Percentiles rank a stretch among this genome's conserved stretches.
phyloP scores from a whole-genome alignment of 2,329 filamentous ascomycete species.

The Lecanicillium sp. region DNA sequence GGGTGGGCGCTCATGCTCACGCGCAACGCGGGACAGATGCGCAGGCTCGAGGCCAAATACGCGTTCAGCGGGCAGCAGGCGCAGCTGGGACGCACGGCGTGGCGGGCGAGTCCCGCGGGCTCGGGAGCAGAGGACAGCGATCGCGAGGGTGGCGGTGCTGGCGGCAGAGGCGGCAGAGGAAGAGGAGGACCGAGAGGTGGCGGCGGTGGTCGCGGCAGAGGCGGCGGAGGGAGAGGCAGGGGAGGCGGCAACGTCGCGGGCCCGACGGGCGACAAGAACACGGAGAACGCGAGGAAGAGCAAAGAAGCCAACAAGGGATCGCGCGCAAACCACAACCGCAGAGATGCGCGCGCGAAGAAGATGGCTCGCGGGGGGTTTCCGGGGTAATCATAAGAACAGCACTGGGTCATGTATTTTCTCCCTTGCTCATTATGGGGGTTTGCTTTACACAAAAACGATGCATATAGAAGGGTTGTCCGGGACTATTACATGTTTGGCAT shows the following conservation, averaged over 20 bases:
- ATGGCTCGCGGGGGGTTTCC: slow-evolving; percentile 49
- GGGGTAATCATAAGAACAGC: no score
- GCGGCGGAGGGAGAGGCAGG: slow-evolving; percentile 45
- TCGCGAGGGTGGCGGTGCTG: slow-evolving; percentile 34
- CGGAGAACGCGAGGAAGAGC: slow-evolving; percentile 61
- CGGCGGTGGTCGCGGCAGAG: slow-evolving; percentile 38
- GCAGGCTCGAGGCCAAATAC: slow-evolving; percentile 65
- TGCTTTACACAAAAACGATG: no score
- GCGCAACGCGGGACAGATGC: slow-evolving; percentile 63
- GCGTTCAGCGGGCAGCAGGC: slow-evolving; percentile 61
- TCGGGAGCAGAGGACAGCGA: slow-evolving; percentile 54
- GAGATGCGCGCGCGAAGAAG: slow-evolving; percentile 62
- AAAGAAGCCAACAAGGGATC: slow-evolving; percentile 82
- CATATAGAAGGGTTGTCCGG: no score
- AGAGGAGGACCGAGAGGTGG: slow-evolving; percentile 41
- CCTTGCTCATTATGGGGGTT: not conserved
- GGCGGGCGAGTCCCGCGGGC: slow-evolving; percentile 47
- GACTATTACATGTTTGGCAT: no score
- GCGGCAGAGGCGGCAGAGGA: slow-evolving; percentile 36
- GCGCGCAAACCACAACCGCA: slow-evolving; percentile 78
- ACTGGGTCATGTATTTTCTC: not conserved
- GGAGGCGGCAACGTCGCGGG: slow-evolving; percentile 58
- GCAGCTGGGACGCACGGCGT: slow-evolving; percentile 60
- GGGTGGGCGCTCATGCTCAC: slow-evolving; percentile 87
- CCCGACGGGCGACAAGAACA: slow-evolving; percentile 61